Percentiles rank a stretch among this genome's conserved stretches.
Evolutionary conservation across 139 green algal genomes (phyloP).

Genomic region (Chlorella sp.): DNA sequence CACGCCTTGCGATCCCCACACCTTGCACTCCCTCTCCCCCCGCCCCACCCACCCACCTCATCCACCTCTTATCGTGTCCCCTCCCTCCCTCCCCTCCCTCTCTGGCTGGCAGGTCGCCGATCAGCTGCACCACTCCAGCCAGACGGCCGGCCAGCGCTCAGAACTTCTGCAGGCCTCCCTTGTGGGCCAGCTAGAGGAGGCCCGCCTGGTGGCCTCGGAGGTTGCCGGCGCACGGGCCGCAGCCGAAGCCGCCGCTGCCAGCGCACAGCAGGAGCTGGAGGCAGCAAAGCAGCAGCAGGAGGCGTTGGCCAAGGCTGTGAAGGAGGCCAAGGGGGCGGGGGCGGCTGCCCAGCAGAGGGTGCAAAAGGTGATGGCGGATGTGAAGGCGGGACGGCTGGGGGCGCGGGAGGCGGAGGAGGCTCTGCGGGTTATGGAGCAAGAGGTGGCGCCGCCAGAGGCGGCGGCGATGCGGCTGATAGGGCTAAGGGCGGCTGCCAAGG

Average conservation of each 20-base stretch:
- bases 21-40: background rate
- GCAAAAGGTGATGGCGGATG: conserved; percentile 2
- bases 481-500: conserved; percentile 12
- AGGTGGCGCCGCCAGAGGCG: conserved; percentile 14
- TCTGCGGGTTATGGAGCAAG: conserved; percentile 33
- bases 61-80: no score
- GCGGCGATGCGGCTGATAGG: conserved; percentile 11
- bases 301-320: background rate
- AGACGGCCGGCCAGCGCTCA: background rate
- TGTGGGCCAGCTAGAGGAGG: conserved; percentile 36
- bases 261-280: conserved; percentile 22
- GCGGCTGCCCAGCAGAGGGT: background rate
- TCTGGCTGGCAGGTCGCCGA: conserved; percentile 23
- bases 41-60: no score
- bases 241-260: conserved; percentile 14
- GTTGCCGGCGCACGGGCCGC: background rate
- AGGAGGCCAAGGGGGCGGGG: background rate
- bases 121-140: conserved; percentile 14
- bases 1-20: background rate
- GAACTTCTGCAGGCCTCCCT: conserved; percentile 45
- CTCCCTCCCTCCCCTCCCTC: no score
- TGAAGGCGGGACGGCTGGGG: background rate
- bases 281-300: conserved; percentile 6
- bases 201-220: background rate
- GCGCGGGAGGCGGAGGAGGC: conserved; percentile 16